phyloP scores from a whole-genome alignment of 345 rosid species.

The Litchi chinensis region DNA sequence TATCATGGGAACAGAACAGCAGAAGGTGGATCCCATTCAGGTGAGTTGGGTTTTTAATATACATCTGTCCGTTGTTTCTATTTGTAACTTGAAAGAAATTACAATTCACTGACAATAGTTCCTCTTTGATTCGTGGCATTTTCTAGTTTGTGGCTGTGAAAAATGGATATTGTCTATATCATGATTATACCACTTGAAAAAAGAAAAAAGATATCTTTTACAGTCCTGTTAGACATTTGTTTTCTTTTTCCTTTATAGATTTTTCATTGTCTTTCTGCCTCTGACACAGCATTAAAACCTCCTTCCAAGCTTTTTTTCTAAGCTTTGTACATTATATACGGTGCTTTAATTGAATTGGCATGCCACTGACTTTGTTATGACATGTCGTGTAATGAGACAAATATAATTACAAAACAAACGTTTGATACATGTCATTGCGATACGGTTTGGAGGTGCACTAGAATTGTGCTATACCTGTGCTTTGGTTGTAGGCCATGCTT shows the following conservation, averaged over 20 bases:
- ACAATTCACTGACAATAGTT: not conserved
- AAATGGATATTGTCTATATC: not conserved
- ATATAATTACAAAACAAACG: not conserved
- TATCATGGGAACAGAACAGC: slow-evolving; percentile 32
- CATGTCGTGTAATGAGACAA: not conserved
- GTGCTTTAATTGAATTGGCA: not conserved
- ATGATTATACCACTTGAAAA: not conserved
- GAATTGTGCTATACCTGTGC: not conserved
- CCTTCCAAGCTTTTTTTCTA: not conserved
- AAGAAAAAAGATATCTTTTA: not conserved
- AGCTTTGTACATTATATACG: not conserved
- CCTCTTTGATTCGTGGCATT: not conserved
- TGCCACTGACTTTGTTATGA: too few relatives aligned
- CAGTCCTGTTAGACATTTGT: not conserved
- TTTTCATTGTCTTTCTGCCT: not conserved
- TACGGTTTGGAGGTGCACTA: not conserved
- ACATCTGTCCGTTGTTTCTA: not conserved
- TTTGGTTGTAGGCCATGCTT: not conserved
- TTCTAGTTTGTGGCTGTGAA: not conserved
- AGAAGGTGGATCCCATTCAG: slow-evolving; percentile 66
- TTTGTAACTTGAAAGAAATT: not conserved
- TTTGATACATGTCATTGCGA: not conserved
- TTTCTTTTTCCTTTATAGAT: not conserved
- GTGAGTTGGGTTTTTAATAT: slow-evolving; percentile 40
- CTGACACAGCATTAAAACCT: not conserved